phyloP scores from a whole-genome alignment of 164 flowering plant species.

The Amborella trichopoda region DNA sequence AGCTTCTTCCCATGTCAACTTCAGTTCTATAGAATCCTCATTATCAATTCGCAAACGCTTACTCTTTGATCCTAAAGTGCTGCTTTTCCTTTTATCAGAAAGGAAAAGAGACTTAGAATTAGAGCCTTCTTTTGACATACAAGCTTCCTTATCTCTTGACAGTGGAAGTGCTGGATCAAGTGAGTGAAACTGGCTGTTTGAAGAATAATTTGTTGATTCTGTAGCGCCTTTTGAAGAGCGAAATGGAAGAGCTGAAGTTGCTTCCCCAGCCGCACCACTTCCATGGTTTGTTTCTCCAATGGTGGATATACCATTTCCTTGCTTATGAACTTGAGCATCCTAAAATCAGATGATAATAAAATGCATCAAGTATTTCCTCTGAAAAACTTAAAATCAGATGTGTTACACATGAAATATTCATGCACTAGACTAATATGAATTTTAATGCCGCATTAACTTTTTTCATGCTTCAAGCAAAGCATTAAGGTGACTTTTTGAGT shows the following conservation, averaged over 20 bases:
- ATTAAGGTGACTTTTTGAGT: too few relatives aligned
- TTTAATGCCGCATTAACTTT: too few relatives aligned
- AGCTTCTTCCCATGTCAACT: conserved; percentile 84
- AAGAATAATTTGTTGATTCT: conserved; percentile 14
- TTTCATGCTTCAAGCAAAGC: too few relatives aligned
- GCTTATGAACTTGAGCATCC: conserved; percentile 12
- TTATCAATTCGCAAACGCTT: conserved; percentile 50
- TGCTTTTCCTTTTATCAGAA: conserved; percentile 51
- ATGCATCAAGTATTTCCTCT: too few relatives aligned
- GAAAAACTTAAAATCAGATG: too few relatives aligned
- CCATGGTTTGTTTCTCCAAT: conserved; percentile 30
- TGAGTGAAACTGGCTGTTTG: conserved; percentile 26
- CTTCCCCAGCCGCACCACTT: conserved; percentile 13
- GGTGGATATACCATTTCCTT: conserved; percentile 18
- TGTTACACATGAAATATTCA: too few relatives aligned
- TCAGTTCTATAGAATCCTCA: conserved; percentile 56
- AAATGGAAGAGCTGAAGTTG: conserved; percentile 8
- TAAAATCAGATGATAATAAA: conserved; percentile 4
- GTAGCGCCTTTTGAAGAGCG: conserved; percentile 9
- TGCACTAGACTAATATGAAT: too few relatives aligned
- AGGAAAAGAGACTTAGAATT: conserved; percentile 26
- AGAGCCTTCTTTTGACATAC: conserved; percentile 35
- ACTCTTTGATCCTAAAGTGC: conserved; percentile 45
- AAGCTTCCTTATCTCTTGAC: conserved; percentile 49
- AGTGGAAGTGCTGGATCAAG: conserved; percentile 31